These are phyloP conservation scores for Botrytis byssoidea DNA, from an alignment of 2,329 filamentous ascomycete species.

Conservation along the genomic window DNA sequence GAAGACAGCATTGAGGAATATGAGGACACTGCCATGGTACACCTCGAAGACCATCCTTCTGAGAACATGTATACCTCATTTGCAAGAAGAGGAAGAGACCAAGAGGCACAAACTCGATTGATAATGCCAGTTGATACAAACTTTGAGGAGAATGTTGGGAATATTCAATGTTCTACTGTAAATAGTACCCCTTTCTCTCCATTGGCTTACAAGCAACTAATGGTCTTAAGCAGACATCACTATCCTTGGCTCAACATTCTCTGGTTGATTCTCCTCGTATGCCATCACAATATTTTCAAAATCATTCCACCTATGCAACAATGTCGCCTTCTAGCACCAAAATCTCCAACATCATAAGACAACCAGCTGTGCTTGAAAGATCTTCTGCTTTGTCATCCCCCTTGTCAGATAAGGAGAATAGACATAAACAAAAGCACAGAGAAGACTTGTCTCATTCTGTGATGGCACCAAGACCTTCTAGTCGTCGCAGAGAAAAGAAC, in stretches of 20 bases:
- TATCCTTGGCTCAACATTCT: neutral
- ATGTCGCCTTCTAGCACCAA: neutral
- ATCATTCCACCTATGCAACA: no score
- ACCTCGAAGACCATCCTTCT: neutral
- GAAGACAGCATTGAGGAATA: neutral
- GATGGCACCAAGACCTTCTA: neutral
- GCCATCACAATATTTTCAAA: neutral
- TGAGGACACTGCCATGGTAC: no score
- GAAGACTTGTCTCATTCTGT: neutral
- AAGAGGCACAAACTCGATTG: neutral
- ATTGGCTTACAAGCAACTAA: neutral
- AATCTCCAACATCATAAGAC: neutral
- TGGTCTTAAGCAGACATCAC: neutral
- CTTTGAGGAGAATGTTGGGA: neutral
- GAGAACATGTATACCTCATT: accelerated
- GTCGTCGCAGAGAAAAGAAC: neutral
- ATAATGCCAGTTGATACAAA: neutral
- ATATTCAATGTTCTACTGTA: neutral
- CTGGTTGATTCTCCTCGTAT: no score
- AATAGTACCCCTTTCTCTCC: no score
- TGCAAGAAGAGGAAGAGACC: accelerated
- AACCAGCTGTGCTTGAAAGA: neutral
- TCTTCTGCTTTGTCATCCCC: neutral
- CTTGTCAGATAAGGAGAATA: neutral
- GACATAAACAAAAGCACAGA: neutral